Conservation (phyloP, 306 rosid species). For the Dalbergia cochinchinensis region DNA sequence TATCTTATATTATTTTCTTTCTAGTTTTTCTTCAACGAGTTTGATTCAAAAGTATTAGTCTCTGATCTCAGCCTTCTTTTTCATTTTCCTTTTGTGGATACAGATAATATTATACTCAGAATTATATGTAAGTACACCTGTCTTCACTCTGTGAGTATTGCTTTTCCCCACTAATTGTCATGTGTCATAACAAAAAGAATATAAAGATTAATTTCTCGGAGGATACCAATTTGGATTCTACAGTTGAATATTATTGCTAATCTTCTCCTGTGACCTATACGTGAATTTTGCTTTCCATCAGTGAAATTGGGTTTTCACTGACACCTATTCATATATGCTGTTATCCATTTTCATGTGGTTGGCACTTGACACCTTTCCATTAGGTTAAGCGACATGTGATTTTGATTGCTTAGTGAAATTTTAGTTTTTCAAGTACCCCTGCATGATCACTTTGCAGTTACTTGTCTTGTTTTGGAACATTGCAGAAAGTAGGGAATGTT, state of each 20-base stretch:
- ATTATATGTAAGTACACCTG: slow-evolving; percentile 82
- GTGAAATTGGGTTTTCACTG: too few species aligned
- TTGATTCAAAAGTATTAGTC: slow-evolving; percentile 1
- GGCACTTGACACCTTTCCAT: too few species aligned
- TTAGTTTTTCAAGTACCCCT: too few species aligned
- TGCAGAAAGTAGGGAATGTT: too few species aligned
- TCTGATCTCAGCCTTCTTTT: slow-evolving; percentile 18
- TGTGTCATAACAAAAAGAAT: neutral
- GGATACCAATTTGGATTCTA: neutral
- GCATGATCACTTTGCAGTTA: too few species aligned
- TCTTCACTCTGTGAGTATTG: slow-evolving; percentile 28
- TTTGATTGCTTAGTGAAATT: too few species aligned
- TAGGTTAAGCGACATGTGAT: too few species aligned
- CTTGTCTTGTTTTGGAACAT: too few species aligned
- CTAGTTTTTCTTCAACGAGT: neutral
- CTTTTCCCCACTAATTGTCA: neutral
- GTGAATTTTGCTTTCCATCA: slow-evolving; percentile 24
- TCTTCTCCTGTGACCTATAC: neutral
- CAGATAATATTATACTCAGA: slow-evolving; percentile 89
- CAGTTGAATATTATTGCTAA: slow-evolving; percentile 21
- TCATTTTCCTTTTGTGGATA: slow-evolving; percentile 44
- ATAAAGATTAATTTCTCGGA: neutral
- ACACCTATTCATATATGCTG: too few species aligned
- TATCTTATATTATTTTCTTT: neutral
- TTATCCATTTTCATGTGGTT: too few species aligned